Evolutionary conservation across 768 basidiomycete genomes (phyloP).

Genomic region (Naganishia kalamii): DNA sequence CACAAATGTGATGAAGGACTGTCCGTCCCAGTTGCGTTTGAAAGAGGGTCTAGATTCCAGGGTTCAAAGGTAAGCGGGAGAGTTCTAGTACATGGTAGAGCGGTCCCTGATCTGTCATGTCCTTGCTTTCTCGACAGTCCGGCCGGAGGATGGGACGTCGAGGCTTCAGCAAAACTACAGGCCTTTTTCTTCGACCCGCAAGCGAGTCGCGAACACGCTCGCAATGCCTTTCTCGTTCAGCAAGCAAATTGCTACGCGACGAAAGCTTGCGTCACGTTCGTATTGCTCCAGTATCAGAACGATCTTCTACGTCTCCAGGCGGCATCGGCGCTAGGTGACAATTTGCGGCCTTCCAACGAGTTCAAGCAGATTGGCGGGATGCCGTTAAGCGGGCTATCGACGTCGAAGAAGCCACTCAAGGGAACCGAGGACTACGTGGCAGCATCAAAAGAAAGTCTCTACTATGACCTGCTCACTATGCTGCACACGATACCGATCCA

Average conservation of each 20-base stretch:
- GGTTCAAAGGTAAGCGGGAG: slow-evolving; percentile 24
- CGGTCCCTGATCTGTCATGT: background rate
- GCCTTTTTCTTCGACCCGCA: slow-evolving; percentile 89
- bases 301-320: slow-evolving; percentile 66
- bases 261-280: slow-evolving; percentile 78
- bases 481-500: slow-evolving; percentile 89
- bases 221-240: slow-evolving; percentile 85
- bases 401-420: slow-evolving; percentile 27
- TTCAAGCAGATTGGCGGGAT: slow-evolving; percentile 15
- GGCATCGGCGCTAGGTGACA: slow-evolving; percentile 28
- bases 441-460: slow-evolving; percentile 35
- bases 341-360: background rate
- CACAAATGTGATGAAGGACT: slow-evolving; percentile 64
- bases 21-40: slow-evolving; percentile 67
- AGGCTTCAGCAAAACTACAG: slow-evolving; percentile 52
- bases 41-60: slow-evolving; percentile 47
- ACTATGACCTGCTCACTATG: slow-evolving; percentile 70
- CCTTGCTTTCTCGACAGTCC: slow-evolving; percentile 6
- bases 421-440: slow-evolving; percentile 78
- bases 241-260: slow-evolving; percentile 89
- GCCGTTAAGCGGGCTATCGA: slow-evolving; percentile 11
- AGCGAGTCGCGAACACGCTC: slow-evolving; percentile 72
- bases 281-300: slow-evolving; percentile 85
- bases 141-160: slow-evolving; percentile 64
- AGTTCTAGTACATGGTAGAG: too few species aligned